Conservation (phyloP, 306 rosid species). For the Fragaria ananassa region DNA sequence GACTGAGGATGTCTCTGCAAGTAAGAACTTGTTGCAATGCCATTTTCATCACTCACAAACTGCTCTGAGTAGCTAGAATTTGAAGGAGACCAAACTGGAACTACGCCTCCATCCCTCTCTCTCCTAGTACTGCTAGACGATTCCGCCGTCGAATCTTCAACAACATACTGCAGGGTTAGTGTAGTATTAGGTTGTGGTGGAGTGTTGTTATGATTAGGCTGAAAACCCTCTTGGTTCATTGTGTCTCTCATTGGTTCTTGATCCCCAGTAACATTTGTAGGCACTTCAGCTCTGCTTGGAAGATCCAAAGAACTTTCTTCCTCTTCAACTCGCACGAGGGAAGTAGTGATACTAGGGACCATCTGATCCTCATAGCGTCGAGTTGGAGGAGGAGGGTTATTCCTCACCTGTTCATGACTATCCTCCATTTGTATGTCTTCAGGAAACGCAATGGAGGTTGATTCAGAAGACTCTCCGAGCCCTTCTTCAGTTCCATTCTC, state of each 20-base stretch:
- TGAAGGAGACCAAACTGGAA: conserved; percentile 85
- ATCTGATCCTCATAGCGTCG: conserved; percentile 78
- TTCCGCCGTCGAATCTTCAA: conserved; percentile 72
- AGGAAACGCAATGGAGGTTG: conserved; percentile 57
- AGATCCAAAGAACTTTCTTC: conserved; percentile 60
- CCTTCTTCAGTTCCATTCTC: conserved; percentile 92
- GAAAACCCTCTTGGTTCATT: conserved; percentile 35
- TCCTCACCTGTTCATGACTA: conserved; percentile 49
- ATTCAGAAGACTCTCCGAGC: conserved; percentile 82
- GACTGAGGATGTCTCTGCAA: conserved; percentile 90
- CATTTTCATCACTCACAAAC: conserved; percentile 68
- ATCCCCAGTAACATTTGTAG: conserved; percentile 42
- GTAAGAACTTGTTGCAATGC: conserved; percentile 57
- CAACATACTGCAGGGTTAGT: conserved; percentile 31
- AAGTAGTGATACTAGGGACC: conserved; percentile 82
- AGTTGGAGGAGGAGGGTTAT: conserved; percentile 35
- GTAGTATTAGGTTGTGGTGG: conserved; percentile 30
- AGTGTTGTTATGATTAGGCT: conserved; percentile 27
- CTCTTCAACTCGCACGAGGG: conserved; percentile 62
- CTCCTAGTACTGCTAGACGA: conserved; percentile 70
- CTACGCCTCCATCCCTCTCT: conserved; percentile 82
- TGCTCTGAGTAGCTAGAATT: conserved; percentile 68
- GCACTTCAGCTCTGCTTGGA: conserved; percentile 80
- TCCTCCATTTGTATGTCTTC: conserved; percentile 76
- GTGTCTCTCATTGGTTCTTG: conserved; percentile 48